Base-by-base conservation (phyloP, 169 alveolate genomes). In the Plasmodium malariae region DNA sequence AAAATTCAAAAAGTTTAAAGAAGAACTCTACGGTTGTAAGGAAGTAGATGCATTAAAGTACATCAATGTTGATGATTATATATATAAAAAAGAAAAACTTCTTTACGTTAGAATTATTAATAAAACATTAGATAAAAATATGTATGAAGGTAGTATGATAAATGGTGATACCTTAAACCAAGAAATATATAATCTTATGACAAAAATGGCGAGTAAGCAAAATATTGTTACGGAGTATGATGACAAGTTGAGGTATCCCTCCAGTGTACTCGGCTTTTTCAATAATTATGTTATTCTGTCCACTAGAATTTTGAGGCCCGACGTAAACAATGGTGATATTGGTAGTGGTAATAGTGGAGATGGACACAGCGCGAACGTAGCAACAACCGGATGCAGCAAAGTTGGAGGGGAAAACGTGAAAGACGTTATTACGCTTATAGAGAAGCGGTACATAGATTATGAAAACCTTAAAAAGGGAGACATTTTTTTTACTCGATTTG, bases 121-220 rank as follows among this genome's bases (percentile, higher is more conserved):
- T 40, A 86, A 86, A 70, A 86, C 92, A 1, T 26, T 65, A 24
- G 92, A 86, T 17, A 30, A 32, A 57, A 86, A 86, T 55, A 3
- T 86, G 36, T 86, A 86, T 65, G 92, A 86, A 86, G 92, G 92
- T 0, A 70, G 87, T 72, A 86, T 86, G 92, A 45, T 26, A 55
- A 54, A 70, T 34, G n/a, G 69, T n/a, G 92, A 86, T 24, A 32
- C 6, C 0, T 57, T 86, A 26, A 54, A 69, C 34, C 28, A 54
- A 26, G 28, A 86, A 32, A 70, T 70, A 40, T 86, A 86, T 86
- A 69, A 86, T 5, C 68, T 86, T 45, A 57, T 86, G 17, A 86
- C 69, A 28, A 69, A 40, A 11, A 70, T 86, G 28, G 19, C 92
- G 1, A 69, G 59, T 55, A 40, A 68, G n/a, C 34, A 86, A 37